Base-by-base conservation (phyloP, 257 asterid genomes). In the Rehmannia glutinosa region DNA sequence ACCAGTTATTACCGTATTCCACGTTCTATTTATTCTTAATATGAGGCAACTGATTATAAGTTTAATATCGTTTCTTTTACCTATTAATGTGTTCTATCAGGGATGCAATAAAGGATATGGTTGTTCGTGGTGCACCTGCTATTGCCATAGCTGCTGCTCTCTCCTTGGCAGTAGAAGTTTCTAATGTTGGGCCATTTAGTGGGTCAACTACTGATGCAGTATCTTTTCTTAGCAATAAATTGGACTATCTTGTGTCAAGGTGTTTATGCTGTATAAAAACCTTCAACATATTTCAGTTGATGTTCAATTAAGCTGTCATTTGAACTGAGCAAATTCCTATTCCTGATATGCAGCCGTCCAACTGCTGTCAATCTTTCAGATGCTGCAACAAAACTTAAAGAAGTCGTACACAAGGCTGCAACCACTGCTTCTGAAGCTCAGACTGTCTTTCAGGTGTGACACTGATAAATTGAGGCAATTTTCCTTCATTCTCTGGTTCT, bases 41-140 rank as follows among this genome's bases (percentile, higher is more conserved):
- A 21, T 64, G 20, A 43, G 21, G 21, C 20, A 12, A 19, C 38
- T 60, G 55, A 68, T 67, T 10, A 43, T 30, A 19, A 24, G 64
- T 46, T 55, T 15, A 13, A 68, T 9, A 52, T 62, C 19, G 21
- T 55, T 36, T 69, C 15, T 45, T 36, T 19, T 39, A 57, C 46
- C 12, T 15, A 5, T 5, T 65, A 54, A 42, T 54, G 23, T 70
- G 51, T 58, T 38, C 69, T 51, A 46, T 67, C 80, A 93, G 97
- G 99, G 80, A 38, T 73, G 96, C 99, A 32, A 93, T 90, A 79
- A 75, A 73, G 80, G 97, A 86, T 56, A 93, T 93, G 99, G 99
- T 93, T 70, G 99, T 93, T 74, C 99, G 97, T 50, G 97, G 99
- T 61, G 99, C 99, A 41, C 99, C 99, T 51, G 97, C 99, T 45